Evolutionary conservation across 106 monocot genomes (phyloP).

Genomic region (Apostasia shenzhenica): DNA sequence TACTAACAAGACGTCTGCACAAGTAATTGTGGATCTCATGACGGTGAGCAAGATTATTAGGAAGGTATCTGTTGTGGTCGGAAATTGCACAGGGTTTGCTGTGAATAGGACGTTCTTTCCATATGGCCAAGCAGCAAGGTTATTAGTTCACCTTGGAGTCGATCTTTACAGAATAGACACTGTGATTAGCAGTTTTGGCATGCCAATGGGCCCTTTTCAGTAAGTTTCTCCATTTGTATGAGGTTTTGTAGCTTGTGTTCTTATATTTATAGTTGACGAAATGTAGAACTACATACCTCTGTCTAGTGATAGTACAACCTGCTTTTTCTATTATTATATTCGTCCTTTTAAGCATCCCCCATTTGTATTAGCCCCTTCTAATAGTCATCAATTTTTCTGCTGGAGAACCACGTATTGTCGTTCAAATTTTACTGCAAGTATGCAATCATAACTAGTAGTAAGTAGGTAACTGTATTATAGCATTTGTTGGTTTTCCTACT

Average conservation of each 20-base stretch:
- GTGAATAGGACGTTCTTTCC: constrained; percentile 96
- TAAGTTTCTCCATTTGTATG: constrained; percentile 29
- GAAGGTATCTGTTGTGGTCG: constrained; percentile 91
- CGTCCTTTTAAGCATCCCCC: too few species aligned
- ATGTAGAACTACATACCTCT: too few species aligned
- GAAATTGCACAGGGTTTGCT: constrained; percentile 96
- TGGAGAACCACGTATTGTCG: too few species aligned
- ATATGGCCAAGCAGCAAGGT: constrained; percentile 58
- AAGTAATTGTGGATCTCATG: constrained; percentile 92
- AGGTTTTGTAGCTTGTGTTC: neutral
- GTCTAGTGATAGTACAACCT: too few species aligned
- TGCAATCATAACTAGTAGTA: too few species aligned
- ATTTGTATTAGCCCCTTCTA: too few species aligned
- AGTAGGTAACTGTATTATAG: too few species aligned
- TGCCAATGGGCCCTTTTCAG: constrained; percentile 99
- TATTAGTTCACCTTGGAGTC: constrained; percentile 72
- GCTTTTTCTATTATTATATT: too few species aligned
- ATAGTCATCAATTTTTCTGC: too few species aligned
- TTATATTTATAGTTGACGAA: neutral
- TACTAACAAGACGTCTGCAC: constrained; percentile 85
- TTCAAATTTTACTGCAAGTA: too few species aligned
- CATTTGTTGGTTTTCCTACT: too few species aligned
- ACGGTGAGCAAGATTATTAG: constrained; percentile 78
- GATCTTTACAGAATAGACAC: constrained; percentile 82
- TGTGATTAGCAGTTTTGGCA: constrained; percentile 80